Evolutionary conservation across 2,329 filamentous ascomycete species (phyloP), one percentile per base, ranked within the genome.

Genomic region (Mycogone perniciosa): DNA sequence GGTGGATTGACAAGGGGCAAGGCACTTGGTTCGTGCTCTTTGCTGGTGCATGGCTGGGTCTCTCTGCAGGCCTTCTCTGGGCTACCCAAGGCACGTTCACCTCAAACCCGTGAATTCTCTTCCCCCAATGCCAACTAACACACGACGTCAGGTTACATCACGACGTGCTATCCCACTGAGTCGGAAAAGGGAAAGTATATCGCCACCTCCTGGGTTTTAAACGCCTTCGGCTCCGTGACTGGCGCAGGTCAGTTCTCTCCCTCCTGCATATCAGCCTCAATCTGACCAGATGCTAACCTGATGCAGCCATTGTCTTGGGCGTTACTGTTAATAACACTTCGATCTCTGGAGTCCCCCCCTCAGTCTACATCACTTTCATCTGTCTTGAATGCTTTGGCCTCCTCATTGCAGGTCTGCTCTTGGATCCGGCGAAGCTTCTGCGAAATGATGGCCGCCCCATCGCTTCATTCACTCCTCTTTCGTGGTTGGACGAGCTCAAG

Each of bases 181-280:
- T 69, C 81, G 31, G 80, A 82, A 56, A 96, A 96, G 76, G 91
- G 91, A 41, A 84, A 85, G 54, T 96, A 89, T 67, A 95, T 96
- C 67, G 88, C 87, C 54, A 84, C 83, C 72, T 96, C 96, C 71
- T 96, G 91, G 91, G 83, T 90, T 67, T 93, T 96, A 62, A 96
- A 96, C 77, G 96, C 96, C 70, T 69, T 91, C 53, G 91, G 91
- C 59, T 89, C 84, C 60, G 90, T 96, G 54, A 89, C 96, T 66
- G 91, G 91, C 56, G 50, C 50, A 10, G 41, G 48, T 50, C 45
- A 6, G 42, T 40, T 45, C n/a, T 11, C 8, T 31, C 10, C 5
- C 34, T 11, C 8, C 26, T 35, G 2, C 3, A 6, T 4, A 43
- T 33, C 11, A 33, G 13, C 46, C 6, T 5, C 4, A 31, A 33